A percentile compares a stretch with the other conserved stretches of the same genome.
Conservation (phyloP, 2,329 filamentous ascomycete species). For the Talaromyces marneffei region DNA sequence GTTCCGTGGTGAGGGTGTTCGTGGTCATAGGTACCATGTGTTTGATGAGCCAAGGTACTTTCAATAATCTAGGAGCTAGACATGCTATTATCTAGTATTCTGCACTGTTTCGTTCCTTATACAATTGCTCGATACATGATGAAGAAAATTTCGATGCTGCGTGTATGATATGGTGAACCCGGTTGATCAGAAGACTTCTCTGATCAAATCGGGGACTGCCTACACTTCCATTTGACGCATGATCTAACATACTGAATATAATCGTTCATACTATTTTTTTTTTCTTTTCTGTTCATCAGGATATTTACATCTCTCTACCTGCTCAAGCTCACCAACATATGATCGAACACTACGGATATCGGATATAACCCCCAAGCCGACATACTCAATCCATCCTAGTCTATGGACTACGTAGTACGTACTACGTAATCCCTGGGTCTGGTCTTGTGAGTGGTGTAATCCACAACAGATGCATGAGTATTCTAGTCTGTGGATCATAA, state of each 20-base stretch:
- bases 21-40: conserved; percentile 89
- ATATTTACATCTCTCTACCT: not conserved
- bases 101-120: not conserved
- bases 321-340: not conserved
- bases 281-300: not conserved
- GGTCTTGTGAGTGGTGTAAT: not conserved
- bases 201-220: not conserved
- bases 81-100: not conserved
- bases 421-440: not conserved
- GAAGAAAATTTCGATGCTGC: not conserved
- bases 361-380: not conserved
- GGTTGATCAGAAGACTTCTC: not conserved
- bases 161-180: not conserved
- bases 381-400: not conserved
- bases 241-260: not conserved
- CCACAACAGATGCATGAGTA: not conserved
- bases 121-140: not conserved
- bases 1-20: conserved; percentile 78
- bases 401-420: too few species aligned
- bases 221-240: not conserved
- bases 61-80: conserved; percentile 24
- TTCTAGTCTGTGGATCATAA: conserved; percentile 4
- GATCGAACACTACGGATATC: not conserved
- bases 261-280: not conserved
- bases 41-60: conserved; percentile 83